Base-by-base conservation (phyloP, 148 eudicot genomes). In the Camellia sinensis region DNA sequence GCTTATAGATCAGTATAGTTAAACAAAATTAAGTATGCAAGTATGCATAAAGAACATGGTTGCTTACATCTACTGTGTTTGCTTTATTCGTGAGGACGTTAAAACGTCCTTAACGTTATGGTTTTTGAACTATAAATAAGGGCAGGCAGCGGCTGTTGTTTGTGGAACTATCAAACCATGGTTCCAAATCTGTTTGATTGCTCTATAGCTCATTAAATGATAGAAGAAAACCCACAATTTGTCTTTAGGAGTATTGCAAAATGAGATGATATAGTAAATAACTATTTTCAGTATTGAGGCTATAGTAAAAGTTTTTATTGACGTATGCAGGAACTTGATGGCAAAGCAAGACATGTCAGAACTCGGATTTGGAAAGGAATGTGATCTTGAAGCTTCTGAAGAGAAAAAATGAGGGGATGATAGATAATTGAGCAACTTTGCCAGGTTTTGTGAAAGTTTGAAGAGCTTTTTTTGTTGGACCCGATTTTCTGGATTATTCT, bases 291-390 rank as follows among this genome's bases (percentile, higher is more conserved):
- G 37, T 29, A 29, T 29, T 29, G 37, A 29, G 37, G 37, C 37
- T 29, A 29, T 29, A 29, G 37, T 29, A 29, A 29, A 29, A 29
- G 37, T 29, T 29, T 29, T 29, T 29, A 29, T 29, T 74, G 77
- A 56, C 43, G 62, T 74, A 52, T 83, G 87, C 90, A 95, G 96
- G 92, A 95, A 95, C 82, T 84, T 95, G 80, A 95, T 95, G 98
- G 97, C 97, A 64, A 95, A 90, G 90, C 98, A 95, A 84, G 93
- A 95, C 75, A 87, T 95, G 93, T 87, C 96, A 40, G 96, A 95
- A 84, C 98, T 95, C 60, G 97, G 98, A 74, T 95, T 95, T 80
- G 84, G 82, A 74, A 83, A 83, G 67, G 91, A 87, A 43, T 60
- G 7, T 6, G 78, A 82, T n/a, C 64, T 64, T 53, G 92, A 87